Evolutionary conservation across 2,329 filamentous ascomycete species (phyloP).

Genomic region (Cladosporium sp.): DNA sequence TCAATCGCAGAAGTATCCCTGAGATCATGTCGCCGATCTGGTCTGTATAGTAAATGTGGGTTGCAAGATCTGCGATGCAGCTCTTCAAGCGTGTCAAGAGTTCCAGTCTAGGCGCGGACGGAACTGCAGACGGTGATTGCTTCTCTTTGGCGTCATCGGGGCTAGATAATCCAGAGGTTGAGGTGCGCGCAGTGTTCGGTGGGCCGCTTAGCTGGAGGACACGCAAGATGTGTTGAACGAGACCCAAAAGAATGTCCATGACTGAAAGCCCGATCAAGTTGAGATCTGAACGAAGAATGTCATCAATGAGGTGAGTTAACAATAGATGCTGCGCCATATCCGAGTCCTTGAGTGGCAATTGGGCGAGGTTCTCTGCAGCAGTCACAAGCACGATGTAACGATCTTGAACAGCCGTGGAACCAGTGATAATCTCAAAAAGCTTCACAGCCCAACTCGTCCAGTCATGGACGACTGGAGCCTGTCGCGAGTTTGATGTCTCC

Average conservation of each 20-base stretch:
- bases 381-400: slow-evolving; percentile 86
- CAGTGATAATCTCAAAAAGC: slow-evolving; percentile 72
- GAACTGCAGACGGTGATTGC: slow-evolving; percentile 21
- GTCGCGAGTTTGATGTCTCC: slow-evolving; percentile 37
- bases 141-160: slow-evolving; percentile 12
- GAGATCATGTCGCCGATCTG: slow-evolving; percentile 94
- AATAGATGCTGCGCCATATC: slow-evolving; percentile 70
- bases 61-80: slow-evolving; percentile 87
- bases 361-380: slow-evolving; percentile 70
- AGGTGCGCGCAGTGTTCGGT: slow-evolving; percentile 26
- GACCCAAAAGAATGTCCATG: slow-evolving; percentile 85
- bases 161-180: slow-evolving; percentile 17
- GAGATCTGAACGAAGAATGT: slow-evolving; percentile 78
- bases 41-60: slow-evolving; percentile 94
- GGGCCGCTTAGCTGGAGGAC: slow-evolving; percentile 62
- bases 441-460: slow-evolving; percentile 67
- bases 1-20: slow-evolving; percentile 72
- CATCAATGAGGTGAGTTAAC: slow-evolving; percentile 73
- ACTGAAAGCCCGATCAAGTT: slow-evolving; percentile 95
- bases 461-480: slow-evolving; percentile 29
- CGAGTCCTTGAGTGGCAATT: slow-evolving; percentile 62
- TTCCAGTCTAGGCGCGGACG: slow-evolving; percentile 53
- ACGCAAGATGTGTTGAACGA: slow-evolving; percentile 78
- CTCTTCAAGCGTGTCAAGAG: slow-evolving; percentile 69
- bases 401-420: slow-evolving; percentile 91